phyloP scores from a whole-genome alignment of 202 grass and related monocot species.

The Setaria italica region DNA sequence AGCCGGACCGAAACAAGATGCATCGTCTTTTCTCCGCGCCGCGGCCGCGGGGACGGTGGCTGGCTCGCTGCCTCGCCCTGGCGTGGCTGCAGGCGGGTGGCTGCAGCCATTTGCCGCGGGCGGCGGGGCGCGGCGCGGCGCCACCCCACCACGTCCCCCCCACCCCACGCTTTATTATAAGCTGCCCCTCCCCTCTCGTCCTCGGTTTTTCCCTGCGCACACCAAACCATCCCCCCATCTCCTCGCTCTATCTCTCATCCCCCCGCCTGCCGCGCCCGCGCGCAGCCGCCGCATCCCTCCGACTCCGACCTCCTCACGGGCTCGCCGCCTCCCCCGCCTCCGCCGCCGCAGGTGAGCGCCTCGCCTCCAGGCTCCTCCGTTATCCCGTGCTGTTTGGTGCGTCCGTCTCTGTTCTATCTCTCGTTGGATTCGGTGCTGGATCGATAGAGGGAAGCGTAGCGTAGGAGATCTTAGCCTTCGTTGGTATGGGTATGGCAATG shows the following conservation, averaged over 20 bases:
- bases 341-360: conserved; percentile 36
- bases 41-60: not conserved
- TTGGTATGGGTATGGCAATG: not conserved
- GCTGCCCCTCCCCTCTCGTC: not conserved
- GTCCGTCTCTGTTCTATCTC: not conserved
- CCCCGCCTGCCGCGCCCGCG: not conserved
- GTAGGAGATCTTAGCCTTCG: not conserved
- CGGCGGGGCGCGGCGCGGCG: not conserved
- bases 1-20: not conserved
- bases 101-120: conserved; percentile 29
- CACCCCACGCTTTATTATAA: not conserved
- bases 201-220: conserved; percentile 15
- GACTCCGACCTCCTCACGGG: not conserved
- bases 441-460: not conserved
- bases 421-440: conserved; percentile 15
- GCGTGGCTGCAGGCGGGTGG: conserved; percentile 1
- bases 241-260: not conserved
- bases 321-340: not conserved
- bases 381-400: not conserved
- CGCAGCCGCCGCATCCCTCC: not conserved
- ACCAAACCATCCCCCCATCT: not conserved
- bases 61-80: not conserved
- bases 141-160: conserved; percentile 33
- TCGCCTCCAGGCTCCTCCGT: not conserved
- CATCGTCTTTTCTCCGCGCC: conserved; percentile 33